These are phyloP conservation scores for Ophiostoma himal-ulmi DNA, from an alignment of 2,329 filamentous ascomycete species.

Conservation along the genomic window DNA sequence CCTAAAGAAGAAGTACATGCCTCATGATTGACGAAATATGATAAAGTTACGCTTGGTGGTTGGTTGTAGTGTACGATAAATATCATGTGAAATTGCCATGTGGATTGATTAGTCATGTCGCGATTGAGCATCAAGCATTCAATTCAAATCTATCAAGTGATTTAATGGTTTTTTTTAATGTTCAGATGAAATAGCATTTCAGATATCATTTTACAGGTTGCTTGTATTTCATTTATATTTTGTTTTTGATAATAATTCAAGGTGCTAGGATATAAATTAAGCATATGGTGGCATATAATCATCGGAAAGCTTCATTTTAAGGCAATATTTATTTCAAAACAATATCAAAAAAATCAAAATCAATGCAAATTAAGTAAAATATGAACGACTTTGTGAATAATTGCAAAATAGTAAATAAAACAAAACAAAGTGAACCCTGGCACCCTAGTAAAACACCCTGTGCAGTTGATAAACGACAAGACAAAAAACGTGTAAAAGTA, in stretches of 20 bases:
- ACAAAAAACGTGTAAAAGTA: not conserved
- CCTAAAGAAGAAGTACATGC: not conserved
- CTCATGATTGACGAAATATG: not conserved
- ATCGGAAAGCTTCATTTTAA: too few species aligned
- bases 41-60: not conserved
- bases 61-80: not conserved
- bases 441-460: slow-evolving; percentile 17
- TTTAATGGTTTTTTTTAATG: too few species aligned
- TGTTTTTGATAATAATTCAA: too few species aligned
- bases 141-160: not conserved
- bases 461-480: slow-evolving; percentile 8
- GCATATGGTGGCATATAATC: too few species aligned
- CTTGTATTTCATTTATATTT: too few species aligned
- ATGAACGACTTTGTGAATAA: not conserved
- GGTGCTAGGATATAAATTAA: not conserved
- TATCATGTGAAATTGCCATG: slow-evolving; percentile 1
- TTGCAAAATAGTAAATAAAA: slow-evolving; percentile 4
- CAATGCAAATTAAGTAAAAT: not conserved
- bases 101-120: not conserved
- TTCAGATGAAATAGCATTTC: too few species aligned
- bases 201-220: too few species aligned
- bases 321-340: not conserved
- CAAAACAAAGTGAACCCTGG: slow-evolving; percentile 13
- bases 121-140: not conserved
- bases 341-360: not conserved